Evolutionary conservation across 257 asterid genomes (phyloP), one percentile per base, ranked within the genome.

Genomic region (Fraxinus anomala): DNA sequence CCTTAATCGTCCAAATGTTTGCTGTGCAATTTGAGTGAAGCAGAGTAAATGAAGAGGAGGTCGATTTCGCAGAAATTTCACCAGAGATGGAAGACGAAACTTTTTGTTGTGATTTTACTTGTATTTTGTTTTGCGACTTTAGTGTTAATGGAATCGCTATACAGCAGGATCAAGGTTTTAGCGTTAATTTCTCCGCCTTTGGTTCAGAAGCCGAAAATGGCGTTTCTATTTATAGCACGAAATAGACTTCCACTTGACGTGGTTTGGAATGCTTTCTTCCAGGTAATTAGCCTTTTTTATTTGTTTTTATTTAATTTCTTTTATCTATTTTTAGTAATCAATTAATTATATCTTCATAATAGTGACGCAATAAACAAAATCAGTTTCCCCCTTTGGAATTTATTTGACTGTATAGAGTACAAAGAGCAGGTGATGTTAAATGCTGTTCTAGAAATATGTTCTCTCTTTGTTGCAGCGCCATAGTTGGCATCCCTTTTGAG

Each of bases 251-350:
- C 97, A 21, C 85, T 92, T 74, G 98, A 92, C 78, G 75, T 86
- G 77, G 89, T 92, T 65, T 94, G 98, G 98, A 97, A 92, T 80
- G 93, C 81, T 4, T 94, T 89, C 82, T 92, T 92, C 80, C 91
- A 85, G 97, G 98, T 94, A 84, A 71, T 73, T 74, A 5, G 16
- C 56, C 17, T 11, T 42, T 42, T 42, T 42, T 42, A 42, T 42
- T 37, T 49, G 26, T 14, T 66, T 69, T 70, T 77, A 59, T 37
- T 65, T 26, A 65, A 24, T 26, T 42, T 56, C 2, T 79, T 68
- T 56, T 74, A 70, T 37, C 24, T 56, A 33, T 74, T 73, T 63
- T 63, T 26, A 26, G 69, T 71, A 70, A 47, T 16, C 42, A 70
- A 37, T 65, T 70, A 11, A 39, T 39, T 39, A 39, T 39, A 39